These are phyloP conservation scores for Entonaema liquescens DNA, from an alignment of 495 filamentous ascomycete species.

Conservation along the genomic window DNA sequence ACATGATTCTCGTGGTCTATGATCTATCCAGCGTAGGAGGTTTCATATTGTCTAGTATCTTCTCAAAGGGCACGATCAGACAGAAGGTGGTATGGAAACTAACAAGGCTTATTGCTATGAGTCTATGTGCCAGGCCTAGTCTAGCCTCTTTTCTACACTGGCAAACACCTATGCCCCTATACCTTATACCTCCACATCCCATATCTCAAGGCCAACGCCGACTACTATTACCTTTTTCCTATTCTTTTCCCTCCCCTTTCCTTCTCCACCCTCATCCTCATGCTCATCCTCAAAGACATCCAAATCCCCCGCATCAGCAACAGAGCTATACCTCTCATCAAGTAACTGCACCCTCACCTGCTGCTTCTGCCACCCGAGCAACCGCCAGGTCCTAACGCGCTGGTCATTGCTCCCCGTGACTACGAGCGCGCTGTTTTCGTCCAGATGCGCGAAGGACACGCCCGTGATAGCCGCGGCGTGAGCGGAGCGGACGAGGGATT, in stretches of 20 bases:
- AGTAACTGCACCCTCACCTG: slow-evolving; percentile 54
- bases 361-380: slow-evolving; percentile 38
- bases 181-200: slow-evolving; percentile 46
- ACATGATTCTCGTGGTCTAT: no score
- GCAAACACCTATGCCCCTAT: no score
- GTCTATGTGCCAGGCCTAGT: not conserved
- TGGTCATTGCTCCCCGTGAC: slow-evolving; percentile 82
- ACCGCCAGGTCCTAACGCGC: slow-evolving; percentile 77
- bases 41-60: no score
- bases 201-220: slow-evolving; percentile 60
- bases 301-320: slow-evolving; percentile 65
- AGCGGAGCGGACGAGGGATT: slow-evolving; percentile 70
- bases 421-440: slow-evolving; percentile 44
- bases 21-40: no score
- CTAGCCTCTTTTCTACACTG: slow-evolving; percentile 43
- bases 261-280: not conserved
- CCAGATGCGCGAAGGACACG: slow-evolving; percentile 56
- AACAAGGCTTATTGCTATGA: not conserved
- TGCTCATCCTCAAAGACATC: slow-evolving; percentile 24
- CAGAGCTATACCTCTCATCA: slow-evolving; percentile 65
- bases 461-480: slow-evolving; percentile 85
- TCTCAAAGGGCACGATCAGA: no score
- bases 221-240: slow-evolving; percentile 51
- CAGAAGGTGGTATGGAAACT: no score
- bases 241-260: slow-evolving; percentile 11